Base-by-base conservation (phyloP, 495 filamentous ascomycete species). In the Collariella sp. region DNA sequence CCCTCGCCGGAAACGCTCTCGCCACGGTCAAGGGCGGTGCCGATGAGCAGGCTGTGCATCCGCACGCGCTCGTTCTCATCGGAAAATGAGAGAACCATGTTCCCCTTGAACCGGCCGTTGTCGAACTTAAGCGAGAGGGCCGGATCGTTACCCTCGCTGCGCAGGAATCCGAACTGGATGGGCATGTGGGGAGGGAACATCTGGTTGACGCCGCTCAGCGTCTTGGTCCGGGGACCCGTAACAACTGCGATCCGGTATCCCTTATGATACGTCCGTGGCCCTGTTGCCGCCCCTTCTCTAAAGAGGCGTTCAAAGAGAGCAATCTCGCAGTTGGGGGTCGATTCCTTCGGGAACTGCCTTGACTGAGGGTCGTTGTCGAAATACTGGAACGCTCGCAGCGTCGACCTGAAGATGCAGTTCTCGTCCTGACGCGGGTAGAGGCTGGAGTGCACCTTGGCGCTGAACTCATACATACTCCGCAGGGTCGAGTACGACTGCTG, bases 401-500 rank as follows among this genome's bases (percentile, higher is more conserved):
- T 80, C 2, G 73, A 78, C 58, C 85, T 81, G 65, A 83, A 86
- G 1, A 84, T 74, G 35, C 83, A 52, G 7, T 70, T 74, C 67
- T 95, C 89, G 22, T 84, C 82, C 22, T 76, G 68, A 20, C 80
- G 74, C 0, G 79, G 79, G 13, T 81, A 79, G n/a, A 91, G 73
- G 50, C 75, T 84, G 12, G 75, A 72, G 58, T 89, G 83, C 0
- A 89, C 80, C 59, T 84, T 86, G 31, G 77, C 78, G 20, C 84
- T 86, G 57, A 91, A 88, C 47, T 93, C 87, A 54, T 85, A 85
- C 61, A 93, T 87, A 55, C 82, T 83, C 81, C 85, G 89, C 13
- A 95, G 65, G 20, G 76, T 82, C 54, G 81, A 82, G 71, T 85
- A 91, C 59, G 90, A 86, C 10, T 78, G 74, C 62, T 89, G 86